Evolutionary conservation across 2,329 filamentous ascomycete genomes (phyloP), one percentile per base, ranked within the genome.

Genomic region (Trichoderma arundinaceum): DNA sequence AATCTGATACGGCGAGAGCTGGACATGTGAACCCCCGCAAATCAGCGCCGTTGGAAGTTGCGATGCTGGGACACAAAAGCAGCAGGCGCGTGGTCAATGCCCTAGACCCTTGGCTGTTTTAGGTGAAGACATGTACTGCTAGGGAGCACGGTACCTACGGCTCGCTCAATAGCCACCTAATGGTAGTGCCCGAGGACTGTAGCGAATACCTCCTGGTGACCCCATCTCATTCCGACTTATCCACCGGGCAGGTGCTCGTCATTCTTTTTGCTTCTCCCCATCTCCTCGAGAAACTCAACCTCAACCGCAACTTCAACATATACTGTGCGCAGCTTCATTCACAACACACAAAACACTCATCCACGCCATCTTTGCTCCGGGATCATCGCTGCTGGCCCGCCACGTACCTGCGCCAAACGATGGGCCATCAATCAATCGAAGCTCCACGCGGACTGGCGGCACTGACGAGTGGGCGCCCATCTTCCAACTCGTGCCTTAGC

Each of bases 381-480:
- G 28, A 53, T 53, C 48, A 52, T 35, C 48, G n/a, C 59, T 28
- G 22, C 22, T 28, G 22, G 22, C 22, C 22, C 22, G 22, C 22
- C 49, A 19, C 38, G 59, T 62, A 62, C 59, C 59, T 62, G 59
- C 59, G 59, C 59, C 38, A 17, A 44, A 62, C 44, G 38, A 52
- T 62, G 46, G 48, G 32, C 58, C 33, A 33, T 17, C 38, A 17
- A 62, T 53, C 22, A 43, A 52, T 38, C 22, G 22, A n/a, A 44
- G 59, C 59, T 62, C 59, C 59, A 62, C 59, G 59, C 59, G 59
- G 59, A 62, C 35, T 44, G 48, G 59, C 59, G 59, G 59, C 59
- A 62, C 48, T 53, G 28, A 32, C 22, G 44, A 32, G 19, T 17
- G 22, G 52, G 17, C 22, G 22, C 22, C 22, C 22, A 28, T 28